Percentiles rank a stretch among this genome's conserved stretches.
These are phyloP conservation scores for Teratosphaeria nubilosa DNA, from an alignment of 2,329 filamentous ascomycete genomes.

Conservation along the genomic window DNA sequence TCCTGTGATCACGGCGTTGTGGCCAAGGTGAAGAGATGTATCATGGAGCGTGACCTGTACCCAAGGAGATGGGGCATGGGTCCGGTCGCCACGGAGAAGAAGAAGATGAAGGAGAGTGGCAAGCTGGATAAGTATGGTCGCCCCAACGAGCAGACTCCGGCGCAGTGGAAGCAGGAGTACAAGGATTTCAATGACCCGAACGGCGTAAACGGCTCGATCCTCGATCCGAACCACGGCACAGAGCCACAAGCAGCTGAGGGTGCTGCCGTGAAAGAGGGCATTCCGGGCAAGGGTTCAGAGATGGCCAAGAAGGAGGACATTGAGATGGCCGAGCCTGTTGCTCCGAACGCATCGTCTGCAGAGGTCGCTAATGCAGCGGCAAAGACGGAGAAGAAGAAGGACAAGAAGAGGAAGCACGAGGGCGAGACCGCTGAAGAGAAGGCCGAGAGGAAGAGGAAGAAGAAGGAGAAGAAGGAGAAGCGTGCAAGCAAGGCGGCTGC, in stretches of 20 bases:
- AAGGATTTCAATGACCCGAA: constrained; percentile 65
- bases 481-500: constrained; percentile 12
- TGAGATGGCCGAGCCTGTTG: constrained; percentile 24
- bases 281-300: constrained; percentile 27
- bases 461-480: constrained; percentile 71
- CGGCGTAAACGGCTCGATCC: constrained; percentile 15
- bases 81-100: constrained; percentile 89
- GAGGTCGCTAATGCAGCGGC: constrained; percentile 7
- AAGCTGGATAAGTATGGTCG: constrained; percentile 98
- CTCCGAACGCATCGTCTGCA: constrained; percentile 9
- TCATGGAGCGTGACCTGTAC: constrained; percentile 99
- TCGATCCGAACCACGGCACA: constrained; percentile 6
- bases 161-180: constrained; percentile 87
- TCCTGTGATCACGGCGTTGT: constrained; percentile 97
- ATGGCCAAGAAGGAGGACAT: constrained; percentile 33
- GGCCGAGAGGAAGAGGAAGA: constrained; percentile 50
- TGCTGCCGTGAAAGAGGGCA: constrained; percentile 26
- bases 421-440: constrained; percentile 37
- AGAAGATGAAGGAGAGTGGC: constrained; percentile 97
- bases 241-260: constrained; percentile 25
- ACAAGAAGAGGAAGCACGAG: constrained; percentile 40
- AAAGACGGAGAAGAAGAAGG: constrained; percentile 23
- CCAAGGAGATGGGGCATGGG: constrained; percentile 93
- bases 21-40: constrained; percentile 97
- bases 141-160: constrained; percentile 81